Evolutionary conservation across 441 rosid genomes (phyloP).

Genomic region (Mallotus repandus): DNA sequence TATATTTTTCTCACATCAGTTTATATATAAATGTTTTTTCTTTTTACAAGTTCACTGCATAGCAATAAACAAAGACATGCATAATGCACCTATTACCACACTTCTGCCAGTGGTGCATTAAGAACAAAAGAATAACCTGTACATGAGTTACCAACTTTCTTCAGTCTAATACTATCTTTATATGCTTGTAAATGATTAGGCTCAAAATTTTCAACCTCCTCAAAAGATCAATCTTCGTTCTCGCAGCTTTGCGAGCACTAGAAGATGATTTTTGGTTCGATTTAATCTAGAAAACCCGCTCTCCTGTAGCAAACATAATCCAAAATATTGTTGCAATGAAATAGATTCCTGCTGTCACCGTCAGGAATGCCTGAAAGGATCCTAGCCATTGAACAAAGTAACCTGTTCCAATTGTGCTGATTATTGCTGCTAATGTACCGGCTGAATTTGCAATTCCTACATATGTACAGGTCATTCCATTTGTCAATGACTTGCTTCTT

Average conservation of each 20-base stretch:
- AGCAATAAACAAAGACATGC: no score
- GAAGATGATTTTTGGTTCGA: neutral
- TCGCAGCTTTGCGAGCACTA: neutral
- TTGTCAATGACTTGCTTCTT: neutral
- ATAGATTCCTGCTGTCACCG: constrained; percentile 72
- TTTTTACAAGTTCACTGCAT: no score
- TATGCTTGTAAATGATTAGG: neutral
- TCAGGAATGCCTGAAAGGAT: constrained; percentile 85
- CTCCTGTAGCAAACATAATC: constrained; percentile 74
- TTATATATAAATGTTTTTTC: no score
- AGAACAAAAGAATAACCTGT: neutral
- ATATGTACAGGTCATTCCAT: neutral
- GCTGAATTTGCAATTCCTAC: constrained; percentile 83
- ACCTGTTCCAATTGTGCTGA: constrained; percentile 93
- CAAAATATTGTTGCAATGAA: constrained; percentile 67
- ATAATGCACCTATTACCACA: no score
- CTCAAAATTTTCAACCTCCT: neutral
- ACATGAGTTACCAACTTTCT: neutral
- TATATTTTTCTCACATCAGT: no score
- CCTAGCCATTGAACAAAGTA: constrained; percentile 92
- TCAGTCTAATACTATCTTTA: neutral
- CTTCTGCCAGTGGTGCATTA: no score
- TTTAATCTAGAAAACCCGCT: constrained; percentile 57
- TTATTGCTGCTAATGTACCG: constrained; percentile 87
- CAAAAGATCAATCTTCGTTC: neutral